A percentile compares a stretch with the other conserved stretches of the same genome.
These are phyloP conservation scores for Suillus subalutaceus DNA, from an alignment of 768 basidiomycete genomes.

Conservation along the genomic window DNA sequence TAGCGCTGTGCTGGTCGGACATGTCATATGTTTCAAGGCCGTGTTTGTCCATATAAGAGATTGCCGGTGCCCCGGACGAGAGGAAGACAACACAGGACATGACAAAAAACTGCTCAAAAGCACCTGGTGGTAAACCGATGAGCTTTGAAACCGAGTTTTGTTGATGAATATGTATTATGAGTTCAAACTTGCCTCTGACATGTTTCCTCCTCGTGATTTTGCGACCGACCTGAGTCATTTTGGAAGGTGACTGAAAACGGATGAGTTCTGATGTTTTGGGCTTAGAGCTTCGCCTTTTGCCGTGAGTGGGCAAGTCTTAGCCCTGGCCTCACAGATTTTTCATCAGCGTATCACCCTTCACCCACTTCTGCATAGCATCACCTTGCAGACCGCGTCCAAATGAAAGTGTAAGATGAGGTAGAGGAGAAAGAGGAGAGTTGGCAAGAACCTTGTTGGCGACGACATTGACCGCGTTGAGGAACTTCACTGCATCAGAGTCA, in stretches of 20 bases:
- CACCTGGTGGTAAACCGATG: not conserved
- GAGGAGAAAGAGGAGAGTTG: constrained; percentile 37
- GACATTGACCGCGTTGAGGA: constrained; percentile 45
- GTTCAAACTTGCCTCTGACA: not conserved
- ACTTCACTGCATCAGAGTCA: constrained; percentile 42
- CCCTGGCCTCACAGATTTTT: constrained; percentile 42
- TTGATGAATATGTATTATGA: not conserved
- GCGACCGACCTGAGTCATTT: not conserved
- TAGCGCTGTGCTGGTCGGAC: not conserved
- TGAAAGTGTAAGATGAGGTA: constrained; percentile 51
- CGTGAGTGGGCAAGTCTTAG: constrained; percentile 27
- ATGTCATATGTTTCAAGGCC: not conserved
- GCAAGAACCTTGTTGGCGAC: constrained; percentile 37
- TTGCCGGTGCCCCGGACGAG: not conserved
- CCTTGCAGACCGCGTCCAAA: constrained; percentile 55
- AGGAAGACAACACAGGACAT: no score
- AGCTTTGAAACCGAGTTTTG: not conserved
- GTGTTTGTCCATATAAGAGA: not conserved
- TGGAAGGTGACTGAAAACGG: not conserved
- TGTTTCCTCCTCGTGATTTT: not conserved
- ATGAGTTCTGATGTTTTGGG: not conserved
- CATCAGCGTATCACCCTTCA: constrained; percentile 44
- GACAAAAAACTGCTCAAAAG: not conserved
- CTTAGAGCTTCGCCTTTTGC: not conserved
- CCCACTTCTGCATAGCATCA: constrained; percentile 50